Conservation (phyloP, 2,329 filamentous ascomycete species). For the Aspergillus versicolor region DNA sequence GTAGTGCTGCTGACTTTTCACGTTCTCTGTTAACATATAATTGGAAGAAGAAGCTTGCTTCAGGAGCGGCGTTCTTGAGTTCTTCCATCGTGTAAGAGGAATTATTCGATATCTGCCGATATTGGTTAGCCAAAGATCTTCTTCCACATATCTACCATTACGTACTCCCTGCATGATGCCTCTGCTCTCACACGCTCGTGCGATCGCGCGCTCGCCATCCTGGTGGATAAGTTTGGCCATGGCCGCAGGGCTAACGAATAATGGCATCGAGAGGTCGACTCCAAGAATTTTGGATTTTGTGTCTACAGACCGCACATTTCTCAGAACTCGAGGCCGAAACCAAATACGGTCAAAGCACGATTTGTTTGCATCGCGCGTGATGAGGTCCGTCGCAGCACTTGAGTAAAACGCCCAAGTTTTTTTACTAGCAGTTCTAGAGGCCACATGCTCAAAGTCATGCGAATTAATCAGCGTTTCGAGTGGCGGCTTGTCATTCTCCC, state of each 20-base stretch:
- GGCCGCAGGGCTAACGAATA: constrained; percentile 65
- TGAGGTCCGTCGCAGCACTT: constrained; percentile 63
- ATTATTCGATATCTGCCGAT: constrained; percentile 55
- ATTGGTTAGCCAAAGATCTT: background rate
- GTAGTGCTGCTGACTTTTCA: constrained; percentile 48
- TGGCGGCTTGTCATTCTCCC: constrained; percentile 47
- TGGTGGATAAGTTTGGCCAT: constrained; percentile 64
- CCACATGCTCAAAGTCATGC: constrained; percentile 61
- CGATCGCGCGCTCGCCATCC: constrained; percentile 62
- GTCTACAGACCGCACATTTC: constrained; percentile 55
- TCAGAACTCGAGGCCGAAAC: constrained; percentile 59
- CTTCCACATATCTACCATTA: background rate
- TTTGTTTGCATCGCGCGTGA: constrained; percentile 57
- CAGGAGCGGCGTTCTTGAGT: constrained; percentile 47
- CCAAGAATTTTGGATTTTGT: constrained; percentile 58
- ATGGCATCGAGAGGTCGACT: constrained; percentile 51
- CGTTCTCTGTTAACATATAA: constrained; percentile 56
- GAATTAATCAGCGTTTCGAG: constrained; percentile 57
- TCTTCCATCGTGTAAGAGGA: constrained; percentile 60
- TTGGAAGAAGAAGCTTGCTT: constrained; percentile 53
- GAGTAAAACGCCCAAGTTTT: constrained; percentile 72
- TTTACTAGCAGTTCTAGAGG: constrained; percentile 54
- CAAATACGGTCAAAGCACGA: constrained; percentile 56
- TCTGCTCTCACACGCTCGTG: constrained; percentile 50
- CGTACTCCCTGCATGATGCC: constrained; percentile 58